Conservation (phyloP, 176 grass and related monocot species). For the Saccharum officinarum region DNA sequence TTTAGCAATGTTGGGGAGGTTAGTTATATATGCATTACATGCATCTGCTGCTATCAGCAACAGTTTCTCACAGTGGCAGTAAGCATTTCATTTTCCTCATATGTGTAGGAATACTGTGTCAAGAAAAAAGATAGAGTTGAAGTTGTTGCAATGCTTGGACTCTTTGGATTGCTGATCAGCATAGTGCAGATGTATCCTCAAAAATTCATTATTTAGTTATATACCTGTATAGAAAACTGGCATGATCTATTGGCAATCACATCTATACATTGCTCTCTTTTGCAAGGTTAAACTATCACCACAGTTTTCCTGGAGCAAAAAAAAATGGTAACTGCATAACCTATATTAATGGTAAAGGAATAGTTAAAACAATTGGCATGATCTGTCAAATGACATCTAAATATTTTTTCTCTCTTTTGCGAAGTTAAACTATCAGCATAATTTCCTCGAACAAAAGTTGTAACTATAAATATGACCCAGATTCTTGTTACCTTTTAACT, state of each 20-base stretch:
- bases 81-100: slow-evolving; percentile 1
- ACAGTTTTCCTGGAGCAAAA: not conserved
- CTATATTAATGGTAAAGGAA: not conserved
- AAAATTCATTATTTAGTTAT: not conserved
- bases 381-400: not conserved
- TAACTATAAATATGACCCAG: not conserved
- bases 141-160: slow-evolving; percentile 68
- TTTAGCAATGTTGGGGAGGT: slow-evolving; percentile 85
- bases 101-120: slow-evolving; percentile 69
- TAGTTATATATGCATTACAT: not conserved
- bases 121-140: slow-evolving; percentile 81
- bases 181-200: slow-evolving; percentile 68
- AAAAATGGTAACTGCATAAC: not conserved
- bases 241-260: not conserved
- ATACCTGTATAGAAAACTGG: not conserved
- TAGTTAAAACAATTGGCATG: not conserved
- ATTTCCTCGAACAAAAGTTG: not conserved
- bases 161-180: slow-evolving; percentile 62
- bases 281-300: not conserved
- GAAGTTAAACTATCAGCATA: not conserved
- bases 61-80: slow-evolving; percentile 21
- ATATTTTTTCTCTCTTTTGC: not conserved
- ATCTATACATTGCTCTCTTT: not conserved
- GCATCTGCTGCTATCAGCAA: not conserved
- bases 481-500: slow-evolving; percentile 24